Percentiles rank a stretch among this genome's conserved stretches.
These are phyloP conservation scores for Colletotrichum simmondsii DNA, from an alignment of 2,329 filamentous ascomycete species.

Conservation along the genomic window DNA sequence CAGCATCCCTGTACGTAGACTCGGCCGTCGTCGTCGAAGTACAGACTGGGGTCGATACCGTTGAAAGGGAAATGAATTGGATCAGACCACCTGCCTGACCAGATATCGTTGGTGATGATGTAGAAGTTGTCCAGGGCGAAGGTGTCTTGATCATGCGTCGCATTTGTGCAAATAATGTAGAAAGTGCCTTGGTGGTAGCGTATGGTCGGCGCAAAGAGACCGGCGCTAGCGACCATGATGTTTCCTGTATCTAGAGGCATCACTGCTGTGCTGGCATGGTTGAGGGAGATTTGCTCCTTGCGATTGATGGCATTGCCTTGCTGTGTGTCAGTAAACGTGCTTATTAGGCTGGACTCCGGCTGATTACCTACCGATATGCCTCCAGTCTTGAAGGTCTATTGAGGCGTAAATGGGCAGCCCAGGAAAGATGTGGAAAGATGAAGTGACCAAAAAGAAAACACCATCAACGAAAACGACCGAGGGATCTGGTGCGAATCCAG, in stretches of 20 bases:
- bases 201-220: constrained; percentile 40
- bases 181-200: constrained; percentile 38
- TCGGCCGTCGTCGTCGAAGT: constrained; percentile 52
- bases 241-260: constrained; percentile 20
- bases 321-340: too few species aligned
- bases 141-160: not conserved
- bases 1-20: constrained; percentile 44
- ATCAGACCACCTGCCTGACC: constrained; percentile 39
- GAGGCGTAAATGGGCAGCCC: constrained; percentile 57
- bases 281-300: constrained; percentile 7
- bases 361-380: constrained; percentile 38
- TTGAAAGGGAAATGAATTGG: constrained; percentile 49
- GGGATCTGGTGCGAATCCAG: constrained; percentile 46
- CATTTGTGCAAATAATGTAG: constrained; percentile 42
- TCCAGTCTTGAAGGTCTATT: constrained; percentile 45
- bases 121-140: constrained; percentile 38
- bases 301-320: constrained; percentile 27
- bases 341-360: too few species aligned
- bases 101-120: constrained; percentile 38
- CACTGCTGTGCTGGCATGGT: not conserved
- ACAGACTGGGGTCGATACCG: constrained; percentile 60
- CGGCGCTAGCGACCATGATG: constrained; percentile 18
- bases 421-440: constrained; percentile 69
- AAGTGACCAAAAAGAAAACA: constrained; percentile 56
- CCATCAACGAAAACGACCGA: constrained; percentile 42